phyloP scores from a whole-genome alignment of 148 eudicot genomes.

The Pharnaceum exiguum region DNA sequence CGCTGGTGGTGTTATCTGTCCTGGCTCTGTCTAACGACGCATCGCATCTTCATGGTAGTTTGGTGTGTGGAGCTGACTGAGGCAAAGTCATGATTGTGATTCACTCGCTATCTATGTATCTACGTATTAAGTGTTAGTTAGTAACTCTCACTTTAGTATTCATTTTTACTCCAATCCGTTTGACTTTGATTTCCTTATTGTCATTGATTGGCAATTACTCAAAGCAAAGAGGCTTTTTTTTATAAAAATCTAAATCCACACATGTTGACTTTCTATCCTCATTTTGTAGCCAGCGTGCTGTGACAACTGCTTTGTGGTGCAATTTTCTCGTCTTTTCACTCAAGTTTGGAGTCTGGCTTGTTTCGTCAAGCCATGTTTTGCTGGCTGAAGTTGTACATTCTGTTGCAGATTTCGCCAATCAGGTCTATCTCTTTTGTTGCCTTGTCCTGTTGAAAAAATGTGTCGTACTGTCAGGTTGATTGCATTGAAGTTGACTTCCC shows the following conservation, averaged over 20 bases:
- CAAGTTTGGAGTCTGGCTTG: conserved; percentile 91
- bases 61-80: no score
- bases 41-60: no score
- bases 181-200: not conserved
- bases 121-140: no score
- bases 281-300: conserved; percentile 76
- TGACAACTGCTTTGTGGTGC: conserved; percentile 92
- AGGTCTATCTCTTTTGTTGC: conserved; percentile 36
- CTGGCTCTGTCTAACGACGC: no score
- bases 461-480: not conserved
- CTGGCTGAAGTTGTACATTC: conserved; percentile 92
- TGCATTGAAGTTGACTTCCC: conserved; percentile 15
- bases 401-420: conserved; percentile 92
- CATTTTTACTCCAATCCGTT: not conserved
- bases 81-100: no score
- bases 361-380: conserved; percentile 91
- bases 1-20: no score
- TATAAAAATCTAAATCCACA: no score
- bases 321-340: conserved; percentile 94
- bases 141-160: not conserved
- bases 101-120: no score
- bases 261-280: not conserved
- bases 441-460: not conserved
- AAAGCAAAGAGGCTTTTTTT: no score
- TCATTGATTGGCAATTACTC: no score